Base-by-base conservation (phyloP, 345 rosid genomes). In the Chamaenerion angustifolium region DNA sequence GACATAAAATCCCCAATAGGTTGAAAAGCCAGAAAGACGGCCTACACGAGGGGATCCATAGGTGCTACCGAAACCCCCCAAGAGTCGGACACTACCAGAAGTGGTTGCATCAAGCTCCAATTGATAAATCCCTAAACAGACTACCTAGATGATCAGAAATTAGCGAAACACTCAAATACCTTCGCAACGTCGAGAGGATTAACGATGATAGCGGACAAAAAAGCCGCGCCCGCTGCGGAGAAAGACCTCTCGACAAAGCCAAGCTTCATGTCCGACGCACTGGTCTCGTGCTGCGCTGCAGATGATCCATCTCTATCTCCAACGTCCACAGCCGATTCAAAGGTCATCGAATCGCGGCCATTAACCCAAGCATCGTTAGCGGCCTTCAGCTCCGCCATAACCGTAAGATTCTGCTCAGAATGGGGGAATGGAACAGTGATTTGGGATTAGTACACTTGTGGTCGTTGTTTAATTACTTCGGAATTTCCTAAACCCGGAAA, bases 141-240 rank as follows among this genome's bases (percentile, higher is more conserved):
- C 37, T 31, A 31, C 37, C 7, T 31, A 7, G 37, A 31, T 5
- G 37, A 31, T 31, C 37, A 31, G 37, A 31, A 48, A 48, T n/a
- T 21, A 21, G 25, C 25, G 4, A 12, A 48, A 48, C 0, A 11
- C 10, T 15, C 11, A 45, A 54, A 15, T 35, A 82, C 99, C 86
- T 93, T 93, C 43, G 63, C 99, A 47, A 93, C 92, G 60, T 93
- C 96, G 0, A 93, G 94, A 58, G 99, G 99, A 61, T 93, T 93
- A 50, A 88, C 84, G 19, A 77, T 70, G 46, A 93, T 65, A 1
- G 95, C 95, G 6, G 96, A 88, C 1, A 88, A 62, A 68, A 93
- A 51, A 9, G 99, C 94, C 1, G 96, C 99, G 3, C 99, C 99
- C 4, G 96, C 96, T 10, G 95, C 99, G 1, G 96, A 84, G 47